Evolutionary conservation across 2,329 filamentous ascomycete species (phyloP).

Genomic region (Apiospora hydei): DNA sequence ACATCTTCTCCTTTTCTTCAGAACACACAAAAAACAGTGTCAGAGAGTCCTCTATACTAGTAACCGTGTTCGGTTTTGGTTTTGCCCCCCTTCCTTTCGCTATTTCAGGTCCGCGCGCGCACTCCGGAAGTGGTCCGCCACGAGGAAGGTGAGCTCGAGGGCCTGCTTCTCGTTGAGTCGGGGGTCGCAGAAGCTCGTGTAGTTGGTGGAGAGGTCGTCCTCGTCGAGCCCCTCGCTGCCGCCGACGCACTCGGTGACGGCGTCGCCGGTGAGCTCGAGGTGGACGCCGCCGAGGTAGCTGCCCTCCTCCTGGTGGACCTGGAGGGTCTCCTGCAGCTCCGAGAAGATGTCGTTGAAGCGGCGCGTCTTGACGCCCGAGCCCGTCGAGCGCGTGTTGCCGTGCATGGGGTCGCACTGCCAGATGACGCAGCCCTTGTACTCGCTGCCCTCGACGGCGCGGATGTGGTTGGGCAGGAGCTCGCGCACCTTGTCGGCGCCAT

Average conservation of each 20-base stretch:
- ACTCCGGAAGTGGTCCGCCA: conserved; percentile 78
- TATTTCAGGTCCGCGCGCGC: conserved; percentile 38
- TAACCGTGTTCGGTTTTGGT: background rate
- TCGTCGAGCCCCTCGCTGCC: conserved; percentile 88
- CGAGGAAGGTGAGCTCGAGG: conserved; percentile 89
- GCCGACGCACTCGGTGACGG: conserved; percentile 94
- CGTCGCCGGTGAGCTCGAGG: conserved; percentile 92
- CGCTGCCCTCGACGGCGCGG: conserved; percentile 82
- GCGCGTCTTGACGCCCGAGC: conserved; percentile 86
- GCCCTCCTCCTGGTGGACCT: conserved; percentile 82
- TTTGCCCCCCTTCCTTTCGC: background rate
- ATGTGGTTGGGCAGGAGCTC: conserved; percentile 85
- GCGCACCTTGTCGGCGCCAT: conserved; percentile 81
- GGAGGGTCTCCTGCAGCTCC: conserved; percentile 83
- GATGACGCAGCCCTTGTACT: conserved; percentile 72
- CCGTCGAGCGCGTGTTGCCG: conserved; percentile 76
- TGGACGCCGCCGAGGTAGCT: conserved; percentile 94
- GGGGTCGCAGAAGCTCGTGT: conserved; percentile 96
- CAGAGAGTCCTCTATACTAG: no score
- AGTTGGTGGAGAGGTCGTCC: conserved; percentile 87
- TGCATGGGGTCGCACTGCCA: conserved; percentile 99
- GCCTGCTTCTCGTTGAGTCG: conserved; percentile 97
- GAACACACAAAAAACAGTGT: no score
- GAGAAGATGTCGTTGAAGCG: conserved; percentile 89
- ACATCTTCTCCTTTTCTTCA: background rate